Base-by-base conservation (phyloP, 1,284 basidiomycete species). In the Heterobasidion parviporum region DNA sequence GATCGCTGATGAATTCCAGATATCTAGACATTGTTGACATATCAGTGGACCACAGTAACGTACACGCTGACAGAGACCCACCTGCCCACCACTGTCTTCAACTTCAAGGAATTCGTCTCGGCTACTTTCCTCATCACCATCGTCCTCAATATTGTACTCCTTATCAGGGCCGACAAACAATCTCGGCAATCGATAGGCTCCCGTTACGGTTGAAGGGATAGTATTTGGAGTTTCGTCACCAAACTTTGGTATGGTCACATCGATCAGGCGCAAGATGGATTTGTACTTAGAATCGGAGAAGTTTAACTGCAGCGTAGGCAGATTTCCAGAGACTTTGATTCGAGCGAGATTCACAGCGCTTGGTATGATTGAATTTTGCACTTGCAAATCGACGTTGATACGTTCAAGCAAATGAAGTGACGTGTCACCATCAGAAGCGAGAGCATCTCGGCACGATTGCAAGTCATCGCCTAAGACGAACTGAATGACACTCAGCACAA, bases 271-370 rank as follows among this genome's bases (percentile, higher is more conserved):
- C 91, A 99, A 94, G 48, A 99, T 73, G 3, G 89, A 83, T 72
- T 96, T 93, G 74, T 99, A 99, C 72, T 99, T 99, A 20, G 80
- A 80, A 64, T 99, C 97, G 6, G 97, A 99, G 60, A 99, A 80
- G 71, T 99, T 99, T 68, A 98, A 80, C 64, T 92, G 87, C 6
- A 99, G 77, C 47, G 83, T 84, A 1, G 97, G 96, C 55, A 99
- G 74, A 59, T 89, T 89, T 9, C 96, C 97, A 1, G 92, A 86
- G 54, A 99, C 79, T 72, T 97, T 99, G 80, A 98, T 90, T 47
- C 89, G 82, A 8, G 95, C 85, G 48, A 99, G 79, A 61, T 83
- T 95, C 43, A 90, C 81, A 6, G 87, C 92, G 56, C 85, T 87
- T 0, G 93, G 87, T 35, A 98, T 85, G 62, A 99, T 99, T 2